These are phyloP conservation scores for Erodium maritimum DNA, from an alignment of 345 rosid genomes.

Conservation along the genomic window DNA sequence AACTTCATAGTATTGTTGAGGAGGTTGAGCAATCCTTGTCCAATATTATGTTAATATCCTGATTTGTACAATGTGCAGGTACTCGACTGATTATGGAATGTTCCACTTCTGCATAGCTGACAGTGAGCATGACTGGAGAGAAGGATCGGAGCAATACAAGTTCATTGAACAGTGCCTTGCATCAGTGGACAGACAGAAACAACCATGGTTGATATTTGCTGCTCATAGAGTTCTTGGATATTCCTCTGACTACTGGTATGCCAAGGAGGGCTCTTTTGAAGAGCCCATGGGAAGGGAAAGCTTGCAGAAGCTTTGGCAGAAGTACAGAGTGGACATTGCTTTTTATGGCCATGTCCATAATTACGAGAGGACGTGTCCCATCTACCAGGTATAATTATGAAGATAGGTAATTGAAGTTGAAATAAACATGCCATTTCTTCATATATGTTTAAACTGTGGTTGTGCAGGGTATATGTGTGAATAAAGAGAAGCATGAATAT, in stretches of 20 bases:
- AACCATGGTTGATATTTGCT: conserved; percentile 72
- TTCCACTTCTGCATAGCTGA: conserved; percentile 74
- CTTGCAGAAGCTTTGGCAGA: conserved; percentile 78
- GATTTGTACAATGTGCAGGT: conserved; percentile 27
- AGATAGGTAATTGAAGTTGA: background rate
- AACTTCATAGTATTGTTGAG: background rate
- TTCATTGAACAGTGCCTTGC: conserved; percentile 65
- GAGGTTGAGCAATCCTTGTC: background rate
- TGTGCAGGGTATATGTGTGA: conserved; percentile 62
- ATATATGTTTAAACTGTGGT: conserved; percentile 7
- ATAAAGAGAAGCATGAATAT: conserved; percentile 36
- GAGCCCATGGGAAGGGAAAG: conserved; percentile 74
- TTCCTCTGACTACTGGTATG: conserved; percentile 44
- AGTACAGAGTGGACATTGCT: conserved; percentile 72
- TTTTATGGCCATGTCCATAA: conserved; percentile 77
- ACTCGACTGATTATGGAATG: conserved; percentile 64
- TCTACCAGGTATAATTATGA: conserved; percentile 62
- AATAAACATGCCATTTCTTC: background rate
- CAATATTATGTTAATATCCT: background rate
- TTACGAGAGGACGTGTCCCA: conserved; percentile 71
- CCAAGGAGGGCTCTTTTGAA: conserved; percentile 45
- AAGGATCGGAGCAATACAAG: conserved; percentile 53
- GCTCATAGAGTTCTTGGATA: conserved; percentile 78
- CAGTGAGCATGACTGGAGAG: conserved; percentile 77
- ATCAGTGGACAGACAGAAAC: conserved; percentile 58